Evolutionary conservation across 495 filamentous ascomycete genomes (phyloP).

Genomic region (Penicillium cosmopolitanum): DNA sequence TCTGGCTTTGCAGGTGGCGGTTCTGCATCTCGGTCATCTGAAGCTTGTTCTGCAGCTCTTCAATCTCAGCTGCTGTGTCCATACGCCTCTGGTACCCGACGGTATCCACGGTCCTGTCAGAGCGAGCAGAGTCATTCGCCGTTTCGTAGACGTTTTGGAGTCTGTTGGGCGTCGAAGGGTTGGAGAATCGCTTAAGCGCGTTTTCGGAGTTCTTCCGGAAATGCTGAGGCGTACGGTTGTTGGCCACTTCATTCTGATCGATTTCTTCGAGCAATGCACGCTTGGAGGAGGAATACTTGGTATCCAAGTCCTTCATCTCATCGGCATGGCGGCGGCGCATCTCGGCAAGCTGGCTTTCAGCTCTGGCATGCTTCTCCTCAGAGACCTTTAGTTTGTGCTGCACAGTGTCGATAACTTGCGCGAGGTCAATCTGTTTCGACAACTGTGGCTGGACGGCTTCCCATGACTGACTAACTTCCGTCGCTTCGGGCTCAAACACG

Average conservation of each 20-base stretch:
- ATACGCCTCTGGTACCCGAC: constrained; percentile 85
- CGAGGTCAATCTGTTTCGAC: constrained; percentile 73
- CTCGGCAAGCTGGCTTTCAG: constrained; percentile 82
- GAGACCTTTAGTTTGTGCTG: constrained; percentile 84
- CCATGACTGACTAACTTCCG: constrained; percentile 61
- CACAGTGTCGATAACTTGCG: constrained; percentile 85
- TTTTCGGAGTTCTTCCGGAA: constrained; percentile 72
- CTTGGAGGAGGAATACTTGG: constrained; percentile 71
- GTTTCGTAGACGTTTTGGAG: constrained; percentile 64
- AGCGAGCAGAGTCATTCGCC: constrained; percentile 79
- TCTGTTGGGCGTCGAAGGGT: constrained; percentile 74
- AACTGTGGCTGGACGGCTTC: constrained; percentile 63
- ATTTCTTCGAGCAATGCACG: constrained; percentile 82
- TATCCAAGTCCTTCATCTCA: constrained; percentile 73
- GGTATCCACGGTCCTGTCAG: constrained; percentile 88
- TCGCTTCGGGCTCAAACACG: constrained; percentile 79
- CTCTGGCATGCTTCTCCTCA: constrained; percentile 79
- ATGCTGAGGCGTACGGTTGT: constrained; percentile 76
- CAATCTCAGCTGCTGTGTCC: constrained; percentile 89
- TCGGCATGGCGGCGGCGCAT: constrained; percentile 72
- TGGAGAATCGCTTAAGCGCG: constrained; percentile 66
- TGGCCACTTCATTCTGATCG: constrained; percentile 77
- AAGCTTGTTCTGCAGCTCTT: constrained; percentile 92
- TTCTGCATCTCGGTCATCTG: constrained; percentile 97
- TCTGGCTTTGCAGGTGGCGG: constrained; percentile 86